These are phyloP conservation scores for Eucalyptus sp. DNA, from an alignment of 345 rosid species.

Conservation along the genomic window DNA sequence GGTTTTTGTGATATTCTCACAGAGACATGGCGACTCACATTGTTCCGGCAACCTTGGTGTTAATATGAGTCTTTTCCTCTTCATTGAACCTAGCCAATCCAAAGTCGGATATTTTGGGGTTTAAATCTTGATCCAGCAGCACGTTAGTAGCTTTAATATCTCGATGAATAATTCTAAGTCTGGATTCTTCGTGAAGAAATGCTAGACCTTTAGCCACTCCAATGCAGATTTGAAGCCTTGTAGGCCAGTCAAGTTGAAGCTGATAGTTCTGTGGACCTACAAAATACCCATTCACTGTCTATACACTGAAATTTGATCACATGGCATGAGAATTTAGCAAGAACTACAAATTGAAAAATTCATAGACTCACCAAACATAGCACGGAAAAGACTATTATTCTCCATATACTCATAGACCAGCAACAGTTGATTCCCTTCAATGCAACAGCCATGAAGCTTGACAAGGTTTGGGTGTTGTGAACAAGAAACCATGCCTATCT, in stretches of 20 bases:
- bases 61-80: constrained; percentile 37
- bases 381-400: constrained; percentile 46
- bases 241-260: constrained; percentile 31
- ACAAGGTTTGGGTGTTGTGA: constrained; percentile 71
- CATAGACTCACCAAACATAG: constrained; percentile 37
- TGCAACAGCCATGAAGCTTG: constrained; percentile 59
- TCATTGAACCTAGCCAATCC: constrained; percentile 48
- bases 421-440: constrained; percentile 47
- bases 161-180: constrained; percentile 43
- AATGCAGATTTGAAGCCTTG: constrained; percentile 31
- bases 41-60: constrained; percentile 56
- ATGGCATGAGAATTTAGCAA: not conserved
- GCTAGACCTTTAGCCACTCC: constrained; percentile 57
- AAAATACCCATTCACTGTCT: not conserved
- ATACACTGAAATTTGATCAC: not conserved
- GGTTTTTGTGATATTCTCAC: not conserved
- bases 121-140: constrained; percentile 34
- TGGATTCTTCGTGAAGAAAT: constrained; percentile 51
- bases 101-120: constrained; percentile 57
- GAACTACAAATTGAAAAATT: not conserved
- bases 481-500: constrained; percentile 57
- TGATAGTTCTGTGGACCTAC: constrained; percentile 6
- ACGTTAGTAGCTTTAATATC: constrained; percentile 56
- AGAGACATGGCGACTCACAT: constrained; percentile 16
- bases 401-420: constrained; percentile 64